Conservation (phyloP, 1,139 yeast genomes). For the Blastobotrys indianensis region DNA sequence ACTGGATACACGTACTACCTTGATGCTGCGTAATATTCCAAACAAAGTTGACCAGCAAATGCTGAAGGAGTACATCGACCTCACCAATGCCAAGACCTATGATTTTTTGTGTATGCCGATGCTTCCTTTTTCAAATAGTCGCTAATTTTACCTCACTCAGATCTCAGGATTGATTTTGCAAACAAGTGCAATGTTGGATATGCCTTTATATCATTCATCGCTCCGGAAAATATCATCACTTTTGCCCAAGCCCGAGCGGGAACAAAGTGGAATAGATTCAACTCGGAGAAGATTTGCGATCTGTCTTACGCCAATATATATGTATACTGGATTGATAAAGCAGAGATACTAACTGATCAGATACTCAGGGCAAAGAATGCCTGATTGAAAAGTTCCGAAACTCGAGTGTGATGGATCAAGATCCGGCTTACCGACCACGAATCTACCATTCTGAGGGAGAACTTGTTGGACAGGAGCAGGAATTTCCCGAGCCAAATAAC, state of each 20-base stretch:
- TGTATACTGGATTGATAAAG: conserved; percentile 16
- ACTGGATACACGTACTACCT: conserved; percentile 41
- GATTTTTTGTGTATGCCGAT: conserved; percentile 44
- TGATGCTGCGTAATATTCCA: conserved; percentile 49
- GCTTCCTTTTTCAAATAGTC: conserved; percentile 2
- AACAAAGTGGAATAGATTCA: conserved; percentile 42
- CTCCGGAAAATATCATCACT: conserved; percentile 40
- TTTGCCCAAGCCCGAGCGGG: conserved; percentile 44
- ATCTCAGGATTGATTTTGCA: conserved; percentile 45
- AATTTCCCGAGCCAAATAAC: conserved; percentile 37
- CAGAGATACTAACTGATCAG: conserved; percentile 9
- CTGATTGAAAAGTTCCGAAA: conserved; percentile 44
- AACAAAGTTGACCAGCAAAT: conserved; percentile 43
- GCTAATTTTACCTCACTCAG: conserved; percentile 24
- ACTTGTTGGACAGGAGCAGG: conserved; percentile 35
- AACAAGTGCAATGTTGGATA: conserved; percentile 49
- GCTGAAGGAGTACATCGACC: conserved; percentile 42
- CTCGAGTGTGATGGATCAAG: conserved; percentile 46
- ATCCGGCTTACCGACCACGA: conserved; percentile 40
- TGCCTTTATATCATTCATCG: conserved; percentile 45
- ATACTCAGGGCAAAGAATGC: conserved; percentile 41
- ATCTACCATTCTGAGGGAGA: conserved; percentile 39
- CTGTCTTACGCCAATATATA: conserved; percentile 44
- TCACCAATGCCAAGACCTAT: conserved; percentile 44
- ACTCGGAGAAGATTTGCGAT: conserved; percentile 46